Base-by-base conservation (phyloP, 1,139 yeast genomes). In the Geotrichum cucujoidarum region DNA sequence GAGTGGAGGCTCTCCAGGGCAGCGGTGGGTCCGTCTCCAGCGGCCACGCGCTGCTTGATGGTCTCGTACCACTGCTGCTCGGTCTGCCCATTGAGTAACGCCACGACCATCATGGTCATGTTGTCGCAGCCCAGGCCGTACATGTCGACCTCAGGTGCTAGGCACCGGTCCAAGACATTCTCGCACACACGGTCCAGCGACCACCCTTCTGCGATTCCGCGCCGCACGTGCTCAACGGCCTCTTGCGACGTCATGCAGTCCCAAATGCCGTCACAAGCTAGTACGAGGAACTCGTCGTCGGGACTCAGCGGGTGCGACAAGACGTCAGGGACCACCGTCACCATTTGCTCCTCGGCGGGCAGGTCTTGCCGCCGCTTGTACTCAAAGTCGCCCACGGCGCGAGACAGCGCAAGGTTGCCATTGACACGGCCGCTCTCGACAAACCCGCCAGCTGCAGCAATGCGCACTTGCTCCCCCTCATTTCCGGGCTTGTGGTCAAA, bases 231-330 rank as follows among this genome's bases (percentile, higher is more conserved):
- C 68, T 90, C 97, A 45, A 92, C 88, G 63, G 89, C 94, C 64
- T 84, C 89, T 68, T 92, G 97, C 33, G 95, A 84, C 7, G 94
- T 78, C 66, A 89, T 77, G 71, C 97, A 92, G 69, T 92, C 98
- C 98, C 98, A 92, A 62, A 92, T 92, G 64, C 98, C 98, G 66
- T 92, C 98, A 72, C 97, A 92, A 1, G 98, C 98, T 57, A 92
- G 76, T 33, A 92, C 80, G 39, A 92, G 74, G 65, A 92, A 92
- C 71, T 92, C 98, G 67, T 92, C 98, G 44, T 74, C 72, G 6
- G 71, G 73, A 53, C 85, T 74, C 49, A 85, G 68, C 20, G 72
- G 68, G 66, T 89, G 97, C 63, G 79, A 83, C 54, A 89, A 73
- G 40, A 90, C 83, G 64, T 92, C 98, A 2, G 98, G 98, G 62